Conservation (phyloP, 1,284 basidiomycete genomes). For the Ustilago xerochloae region DNA sequence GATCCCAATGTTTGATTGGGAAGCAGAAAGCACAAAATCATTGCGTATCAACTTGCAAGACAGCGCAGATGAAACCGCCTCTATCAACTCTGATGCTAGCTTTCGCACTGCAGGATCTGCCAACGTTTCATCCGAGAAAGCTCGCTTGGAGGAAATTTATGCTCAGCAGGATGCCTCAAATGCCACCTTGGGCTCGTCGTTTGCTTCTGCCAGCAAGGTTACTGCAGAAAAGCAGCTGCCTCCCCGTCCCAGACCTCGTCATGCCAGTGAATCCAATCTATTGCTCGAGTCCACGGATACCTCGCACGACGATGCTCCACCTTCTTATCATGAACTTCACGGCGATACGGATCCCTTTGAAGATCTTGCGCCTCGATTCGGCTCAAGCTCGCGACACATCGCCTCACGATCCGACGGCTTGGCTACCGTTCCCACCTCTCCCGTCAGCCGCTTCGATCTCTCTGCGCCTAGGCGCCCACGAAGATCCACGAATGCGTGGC, state of each 20-base stretch:
- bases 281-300: constrained; percentile 11
- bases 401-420: constrained; percentile 10
- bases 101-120: constrained; percentile 32
- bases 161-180: background rate
- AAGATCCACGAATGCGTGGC: constrained; percentile 10
- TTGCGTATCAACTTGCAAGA: background rate
- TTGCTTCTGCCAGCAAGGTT: background rate
- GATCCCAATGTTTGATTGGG: constrained; percentile 20
- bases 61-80: constrained; percentile 10
- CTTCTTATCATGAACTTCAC: constrained; percentile 37
- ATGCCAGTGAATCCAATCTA: constrained; percentile 29
- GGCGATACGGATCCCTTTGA: constrained; percentile 25
- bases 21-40: background rate
- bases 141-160: constrained; percentile 4
- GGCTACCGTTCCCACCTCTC: constrained; percentile 21
- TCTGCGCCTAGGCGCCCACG: constrained; percentile 3
- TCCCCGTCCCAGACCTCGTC: background rate
- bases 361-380: background rate
- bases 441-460: constrained; percentile 7
- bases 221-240: background rate
- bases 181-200: background rate
- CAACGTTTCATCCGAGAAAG: constrained; percentile 3
- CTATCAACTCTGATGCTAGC: constrained; percentile 19
- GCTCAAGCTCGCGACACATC: background rate
- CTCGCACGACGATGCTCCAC: constrained; percentile 25